Conservation (phyloP, 2,329 filamentous ascomycete species). For the Aspergillus versicolor region DNA sequence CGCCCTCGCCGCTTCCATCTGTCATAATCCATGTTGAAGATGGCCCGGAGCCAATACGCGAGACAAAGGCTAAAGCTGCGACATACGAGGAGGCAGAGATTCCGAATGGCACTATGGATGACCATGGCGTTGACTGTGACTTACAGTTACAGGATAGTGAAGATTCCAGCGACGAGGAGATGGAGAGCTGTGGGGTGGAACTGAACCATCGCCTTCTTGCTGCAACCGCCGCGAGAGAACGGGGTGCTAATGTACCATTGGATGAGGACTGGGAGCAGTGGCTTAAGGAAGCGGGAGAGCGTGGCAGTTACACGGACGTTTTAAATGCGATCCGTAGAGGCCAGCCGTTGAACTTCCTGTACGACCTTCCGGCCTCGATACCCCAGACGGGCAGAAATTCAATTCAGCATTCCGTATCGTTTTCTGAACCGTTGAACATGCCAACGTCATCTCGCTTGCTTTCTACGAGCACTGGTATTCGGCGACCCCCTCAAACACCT, state of each 20-base stretch:
- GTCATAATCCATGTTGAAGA: conserved; percentile 34
- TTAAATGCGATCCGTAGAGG: conserved; percentile 39
- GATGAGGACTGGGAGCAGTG: conserved; percentile 57
- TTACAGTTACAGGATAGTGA: conserved; percentile 36
- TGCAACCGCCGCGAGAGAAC: conserved; percentile 53
- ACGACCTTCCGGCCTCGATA: conserved; percentile 25
- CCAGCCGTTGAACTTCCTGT: conserved; percentile 32
- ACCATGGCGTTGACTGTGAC: conserved; percentile 24
- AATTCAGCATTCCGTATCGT: conserved; percentile 16
- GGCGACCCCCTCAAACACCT: conserved; percentile 23
- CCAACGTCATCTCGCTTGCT: conserved; percentile 23
- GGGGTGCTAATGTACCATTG: conserved; percentile 45
- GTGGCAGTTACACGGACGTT: conserved; percentile 45
- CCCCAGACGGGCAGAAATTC: conserved; percentile 18
- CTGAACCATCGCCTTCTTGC: conserved; percentile 54
- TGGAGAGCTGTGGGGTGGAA: conserved; percentile 52
- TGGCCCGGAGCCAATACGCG: conserved; percentile 21
- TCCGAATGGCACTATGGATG: conserved; percentile 23
- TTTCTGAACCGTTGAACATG: conserved; percentile 25
- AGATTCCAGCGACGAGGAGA: conserved; percentile 46
- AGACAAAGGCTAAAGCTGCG: conserved; percentile 23
- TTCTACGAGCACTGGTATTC: conserved; percentile 21
- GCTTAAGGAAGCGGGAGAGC: conserved; percentile 57
- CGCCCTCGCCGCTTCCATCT: conserved; percentile 39
- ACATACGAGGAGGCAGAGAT: conserved; percentile 24